Evolutionary conservation across 176 grass and related monocot genomes (phyloP), one percentile per base, ranked within the genome.

Genomic region (Avena insularis): DNA sequence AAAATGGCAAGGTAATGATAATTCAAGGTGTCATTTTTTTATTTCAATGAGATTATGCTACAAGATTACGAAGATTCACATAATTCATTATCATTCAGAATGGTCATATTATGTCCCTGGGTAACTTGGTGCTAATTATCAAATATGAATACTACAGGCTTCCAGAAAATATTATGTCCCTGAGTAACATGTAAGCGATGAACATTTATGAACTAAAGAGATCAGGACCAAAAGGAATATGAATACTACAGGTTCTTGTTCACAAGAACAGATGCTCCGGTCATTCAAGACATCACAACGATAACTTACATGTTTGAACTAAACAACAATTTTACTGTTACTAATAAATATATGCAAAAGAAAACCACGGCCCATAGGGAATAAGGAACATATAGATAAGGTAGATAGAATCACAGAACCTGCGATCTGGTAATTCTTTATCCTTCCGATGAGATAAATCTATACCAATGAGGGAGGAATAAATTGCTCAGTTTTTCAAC

Each of bases 371-470:
- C 53, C 47, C n/a, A 31, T 51, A 60, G 40, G 36, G 16, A 55
- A 78, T 8, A 48, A 58, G 55, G 59, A 46, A 48, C 43, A 85
- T 40, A 79, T 56, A 87, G 11, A 38, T 84, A 85, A 77, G 40
- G 72, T 88, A 51, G 19, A 55, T 25, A 81, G 50, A 69, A 95
- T 79, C 84, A 71, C 47, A 81, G 76, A 69, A 95, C 81, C 86
- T 91, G 69, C 3, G 59, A 64, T 70, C 88, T 83, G 89, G 83
- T 77, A 81, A 25, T 53, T 95, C 89, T 50, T 60, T 83, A 75
- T 89, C 84, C 79, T 91, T 95, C 19, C 5, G 66, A 54, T 10
- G 89, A 25, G 78, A 58, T 93, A 87, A 93, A 85, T 93, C 93
- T 95, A 86, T 76, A 73, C n/a, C 60, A 47, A 80, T 83, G 55